These are phyloP conservation scores for Pythium sukuiense DNA, from an alignment of 352 stramenopile species.

Conservation along the genomic window DNA sequence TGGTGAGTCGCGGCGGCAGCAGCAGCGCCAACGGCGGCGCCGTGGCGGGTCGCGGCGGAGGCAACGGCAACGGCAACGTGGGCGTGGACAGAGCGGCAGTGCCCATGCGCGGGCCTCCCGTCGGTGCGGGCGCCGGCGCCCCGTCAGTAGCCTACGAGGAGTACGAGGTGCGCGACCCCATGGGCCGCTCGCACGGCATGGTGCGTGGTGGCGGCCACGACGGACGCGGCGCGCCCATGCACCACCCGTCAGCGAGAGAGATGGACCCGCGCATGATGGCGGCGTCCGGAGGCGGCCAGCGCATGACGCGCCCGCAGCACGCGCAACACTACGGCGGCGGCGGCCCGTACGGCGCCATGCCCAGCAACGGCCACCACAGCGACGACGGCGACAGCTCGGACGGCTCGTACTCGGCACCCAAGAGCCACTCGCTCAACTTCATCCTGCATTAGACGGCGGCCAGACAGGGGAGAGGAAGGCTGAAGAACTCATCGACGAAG, in stretches of 20 bases:
- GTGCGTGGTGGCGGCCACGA: conserved; percentile 5
- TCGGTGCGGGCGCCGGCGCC: neutral
- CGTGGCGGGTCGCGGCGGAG: neutral
- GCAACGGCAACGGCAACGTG: conserved; percentile 1
- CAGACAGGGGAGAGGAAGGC: neutral
- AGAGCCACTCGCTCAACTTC: conserved; percentile 85
- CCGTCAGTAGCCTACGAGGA: conserved; percentile 23
- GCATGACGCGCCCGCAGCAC: conserved; percentile 9
- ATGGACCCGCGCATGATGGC: conserved; percentile 23
- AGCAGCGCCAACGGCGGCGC: neutral
- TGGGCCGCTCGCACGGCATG: conserved; percentile 29
- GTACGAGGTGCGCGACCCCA: conserved; percentile 33
- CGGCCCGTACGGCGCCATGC: conserved; percentile 4
- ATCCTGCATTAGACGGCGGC: conserved; percentile 54
- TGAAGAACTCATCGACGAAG: neutral
- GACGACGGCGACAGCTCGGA: conserved; percentile 56
- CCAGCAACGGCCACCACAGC: conserved; percentile 28
- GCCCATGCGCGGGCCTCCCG: conserved; percentile 9
- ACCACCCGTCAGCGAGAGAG: neutral
- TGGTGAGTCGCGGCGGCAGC: neutral
- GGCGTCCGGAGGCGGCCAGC: neutral
- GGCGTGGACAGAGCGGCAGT: neutral
- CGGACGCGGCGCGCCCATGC: conserved; percentile 12
- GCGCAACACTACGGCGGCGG: conserved; percentile 28
- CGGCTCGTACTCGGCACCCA: conserved; percentile 50